Evolutionary conservation across 2,329 filamentous ascomycete genomes (phyloP).

Genomic region (Aspergillus fructus): DNA sequence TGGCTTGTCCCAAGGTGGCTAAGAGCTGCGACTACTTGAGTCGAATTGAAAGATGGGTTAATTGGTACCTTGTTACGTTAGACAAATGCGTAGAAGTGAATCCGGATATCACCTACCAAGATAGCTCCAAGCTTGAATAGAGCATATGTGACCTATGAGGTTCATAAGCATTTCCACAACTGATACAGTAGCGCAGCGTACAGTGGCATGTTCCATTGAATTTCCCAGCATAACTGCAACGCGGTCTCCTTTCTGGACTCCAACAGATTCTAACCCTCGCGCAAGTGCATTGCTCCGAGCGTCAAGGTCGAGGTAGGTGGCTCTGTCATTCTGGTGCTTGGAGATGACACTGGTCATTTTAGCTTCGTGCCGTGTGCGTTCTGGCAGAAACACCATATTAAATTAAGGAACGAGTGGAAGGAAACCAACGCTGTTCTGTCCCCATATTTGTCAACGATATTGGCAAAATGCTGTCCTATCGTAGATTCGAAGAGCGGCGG

Average conservation of each 20-base stretch:
- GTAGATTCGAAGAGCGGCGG: constrained; percentile 50
- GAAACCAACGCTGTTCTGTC: constrained; percentile 53
- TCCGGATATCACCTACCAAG: constrained; percentile 53
- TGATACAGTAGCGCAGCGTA: constrained; percentile 41
- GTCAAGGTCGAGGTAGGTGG: constrained; percentile 77
- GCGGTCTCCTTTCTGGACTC: constrained; percentile 77
- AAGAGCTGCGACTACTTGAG: constrained; percentile 76
- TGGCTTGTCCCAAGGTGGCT: constrained; percentile 71
- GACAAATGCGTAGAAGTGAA: neutral
- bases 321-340: constrained; percentile 59
- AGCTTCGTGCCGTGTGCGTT: neutral
- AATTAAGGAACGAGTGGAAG: neutral
- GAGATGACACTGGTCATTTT: constrained; percentile 52
- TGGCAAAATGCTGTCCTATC: constrained; percentile 47
- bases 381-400: neutral
- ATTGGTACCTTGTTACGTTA: constrained; percentile 64
- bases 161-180: constrained; percentile 12
- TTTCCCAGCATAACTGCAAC: constrained; percentile 88
- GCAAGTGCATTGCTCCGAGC: constrained; percentile 73
- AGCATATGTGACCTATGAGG: constrained; percentile 66
- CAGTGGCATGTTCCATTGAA: constrained; percentile 74
- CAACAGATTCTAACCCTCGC: constrained; percentile 64
- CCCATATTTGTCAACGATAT: constrained; percentile 44
- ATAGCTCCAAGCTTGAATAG: constrained; percentile 93
- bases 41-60: constrained; percentile 82